A percentile compares a stretch with the other conserved stretches of the same genome.
These are phyloP conservation scores for Corymbia maculata DNA, from an alignment of 345 rosid species.

Conservation along the genomic window DNA sequence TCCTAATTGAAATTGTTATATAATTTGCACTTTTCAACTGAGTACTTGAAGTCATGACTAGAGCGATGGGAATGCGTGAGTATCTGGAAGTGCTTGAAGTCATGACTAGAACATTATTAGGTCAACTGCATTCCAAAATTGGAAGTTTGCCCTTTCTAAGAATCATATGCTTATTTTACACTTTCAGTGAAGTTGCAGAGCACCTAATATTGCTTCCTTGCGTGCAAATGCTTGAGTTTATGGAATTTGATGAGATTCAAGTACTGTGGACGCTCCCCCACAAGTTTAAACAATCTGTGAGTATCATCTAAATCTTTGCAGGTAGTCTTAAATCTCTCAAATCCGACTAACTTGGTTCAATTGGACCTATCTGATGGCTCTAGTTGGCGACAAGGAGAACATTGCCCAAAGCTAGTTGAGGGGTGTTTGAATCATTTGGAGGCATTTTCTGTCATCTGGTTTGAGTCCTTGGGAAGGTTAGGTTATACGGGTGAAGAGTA, in stretches of 20 bases:
- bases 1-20: too few species aligned
- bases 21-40: too few species aligned
- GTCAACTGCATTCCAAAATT: too few species aligned
- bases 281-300: neutral
- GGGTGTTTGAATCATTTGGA: neutral
- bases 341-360: too few species aligned
- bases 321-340: too few species aligned
- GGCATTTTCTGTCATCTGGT: rapidly evolving
- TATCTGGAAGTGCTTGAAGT: too few species aligned
- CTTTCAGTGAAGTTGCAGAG: neutral
- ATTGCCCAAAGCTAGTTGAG: neutral
- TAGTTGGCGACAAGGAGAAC: neutral
- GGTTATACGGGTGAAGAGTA: rapidly evolving
- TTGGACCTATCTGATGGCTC: neutral
- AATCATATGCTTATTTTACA: neutral
- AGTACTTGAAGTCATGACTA: too few species aligned
- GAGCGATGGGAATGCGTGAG: too few species aligned
- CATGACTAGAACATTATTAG: too few species aligned
- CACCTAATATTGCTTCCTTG: neutral
- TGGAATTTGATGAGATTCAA: neutral
- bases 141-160: too few species aligned
- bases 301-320: neutral
- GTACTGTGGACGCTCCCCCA: neutral
- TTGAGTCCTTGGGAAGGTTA: neutral
- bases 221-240: neutral